phyloP scores from a whole-genome alignment of 306 rosid genomes.

The Prunus persica region Prunus_persica_NCBIv2 NC_034016.1:18524001-18524500 shows the following conservation, averaged over 20 bases:
- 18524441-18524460: neutral
- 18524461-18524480: neutral
- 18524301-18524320: neutral
- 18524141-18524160: neutral
- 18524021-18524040: slow-evolving; percentile 78
- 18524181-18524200: neutral
- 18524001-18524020: slow-evolving; percentile 84
- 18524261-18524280: neutral
- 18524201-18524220: neutral
- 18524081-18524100: neutral
- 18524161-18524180: neutral
- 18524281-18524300: neutral
- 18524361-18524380: slow-evolving; percentile 38
- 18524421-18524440: neutral
- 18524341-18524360: slow-evolving; percentile 28
- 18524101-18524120: slow-evolving; percentile 1
- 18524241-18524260: neutral
- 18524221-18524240: neutral
- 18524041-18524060: neutral
- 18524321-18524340: neutral
- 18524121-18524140: neutral
- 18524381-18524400: slow-evolving; percentile 14
- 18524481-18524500: slow-evolving; percentile 18
- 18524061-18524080: neutral
- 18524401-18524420: slow-evolving; percentile 1